Conservation (phyloP, 441 rosid genomes). For the Croton setiger region DNA sequence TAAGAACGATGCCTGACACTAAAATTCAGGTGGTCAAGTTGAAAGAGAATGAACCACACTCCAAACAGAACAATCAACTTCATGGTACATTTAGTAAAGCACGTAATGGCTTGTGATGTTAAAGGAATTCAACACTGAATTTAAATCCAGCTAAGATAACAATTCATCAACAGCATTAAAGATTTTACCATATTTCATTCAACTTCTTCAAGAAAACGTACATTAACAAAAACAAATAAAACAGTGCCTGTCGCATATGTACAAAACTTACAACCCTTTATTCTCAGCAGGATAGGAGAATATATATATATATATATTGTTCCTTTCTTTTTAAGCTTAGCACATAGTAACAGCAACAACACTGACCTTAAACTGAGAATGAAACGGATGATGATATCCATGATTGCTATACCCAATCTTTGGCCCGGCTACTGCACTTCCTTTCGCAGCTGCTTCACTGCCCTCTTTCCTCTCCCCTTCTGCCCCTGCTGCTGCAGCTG, state of each 20-base stretch:
- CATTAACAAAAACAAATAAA: constrained; percentile 6
- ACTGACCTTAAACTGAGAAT: constrained; percentile 99
- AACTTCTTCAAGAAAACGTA: constrained; percentile 15
- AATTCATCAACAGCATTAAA: constrained; percentile 3
- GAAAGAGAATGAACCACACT: not conserved
- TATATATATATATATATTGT: too few relatives aligned
- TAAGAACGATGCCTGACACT: not conserved
- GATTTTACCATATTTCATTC: constrained; percentile 21
- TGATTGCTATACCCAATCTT: constrained; percentile 84
- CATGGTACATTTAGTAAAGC: not conserved
- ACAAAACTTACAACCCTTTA: constrained; percentile 38
- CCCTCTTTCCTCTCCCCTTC: constrained; percentile 71
- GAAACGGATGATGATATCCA: constrained; percentile 89
- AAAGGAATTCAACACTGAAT: not conserved
- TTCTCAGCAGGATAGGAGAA: constrained; percentile 24
- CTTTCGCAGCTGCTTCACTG: constrained; percentile 44
- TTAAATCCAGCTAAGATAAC: not conserved
- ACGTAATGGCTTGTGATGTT: not conserved
- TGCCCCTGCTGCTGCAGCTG: constrained; percentile 28
- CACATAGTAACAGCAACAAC: constrained; percentile 43
- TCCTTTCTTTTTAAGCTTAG: constrained; percentile 19
- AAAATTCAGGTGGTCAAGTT: not conserved
- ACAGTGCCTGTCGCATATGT: constrained; percentile 18
- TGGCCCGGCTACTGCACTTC: constrained; percentile 41
- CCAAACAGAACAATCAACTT: not conserved